Conservation (phyloP, 1,284 basidiomycete species). For the Porogramme epimiltina region DNA sequence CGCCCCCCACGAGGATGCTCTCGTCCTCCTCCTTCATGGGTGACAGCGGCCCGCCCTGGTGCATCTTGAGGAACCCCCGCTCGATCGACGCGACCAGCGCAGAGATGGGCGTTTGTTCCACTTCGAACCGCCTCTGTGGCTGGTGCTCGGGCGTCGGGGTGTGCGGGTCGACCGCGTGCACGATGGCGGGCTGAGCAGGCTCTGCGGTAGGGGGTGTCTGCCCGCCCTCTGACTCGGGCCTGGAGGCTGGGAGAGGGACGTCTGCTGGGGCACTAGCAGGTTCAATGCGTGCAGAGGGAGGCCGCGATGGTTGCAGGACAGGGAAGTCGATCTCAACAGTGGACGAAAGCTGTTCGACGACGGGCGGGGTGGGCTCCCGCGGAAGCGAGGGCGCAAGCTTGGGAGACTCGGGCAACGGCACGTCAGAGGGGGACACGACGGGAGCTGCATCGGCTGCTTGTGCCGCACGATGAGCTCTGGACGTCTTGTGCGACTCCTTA, state of each 20-base stretch:
- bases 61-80: constrained; percentile 63
- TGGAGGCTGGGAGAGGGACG: constrained; percentile 14
- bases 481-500: constrained; percentile 5
- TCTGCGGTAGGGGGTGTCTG: not conserved
- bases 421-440: constrained; percentile 11
- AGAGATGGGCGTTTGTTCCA: constrained; percentile 64
- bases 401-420: constrained; percentile 20
- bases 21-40: constrained; percentile 19
- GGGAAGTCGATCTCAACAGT: not conserved
- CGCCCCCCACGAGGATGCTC: constrained; percentile 5
- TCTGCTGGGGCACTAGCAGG: not conserved
- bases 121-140: constrained; percentile 17
- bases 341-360: not conserved
- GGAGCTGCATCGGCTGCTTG: constrained; percentile 10
- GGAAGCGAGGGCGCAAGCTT: not conserved
- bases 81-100: constrained; percentile 68
- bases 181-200: not conserved
- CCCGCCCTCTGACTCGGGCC: constrained; percentile 1
- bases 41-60: constrained; percentile 13
- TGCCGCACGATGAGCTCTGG: constrained; percentile 3
- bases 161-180: constrained; percentile 4
- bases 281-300: not conserved
- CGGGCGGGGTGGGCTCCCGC: not conserved
- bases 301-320: not conserved
- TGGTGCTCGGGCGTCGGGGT: constrained; percentile 12